Percentiles rank a stretch among this genome's conserved stretches.
Evolutionary conservation across 2,329 filamentous ascomycete genomes (phyloP).

Genomic region (Cordyceps tenuipes): DNA sequence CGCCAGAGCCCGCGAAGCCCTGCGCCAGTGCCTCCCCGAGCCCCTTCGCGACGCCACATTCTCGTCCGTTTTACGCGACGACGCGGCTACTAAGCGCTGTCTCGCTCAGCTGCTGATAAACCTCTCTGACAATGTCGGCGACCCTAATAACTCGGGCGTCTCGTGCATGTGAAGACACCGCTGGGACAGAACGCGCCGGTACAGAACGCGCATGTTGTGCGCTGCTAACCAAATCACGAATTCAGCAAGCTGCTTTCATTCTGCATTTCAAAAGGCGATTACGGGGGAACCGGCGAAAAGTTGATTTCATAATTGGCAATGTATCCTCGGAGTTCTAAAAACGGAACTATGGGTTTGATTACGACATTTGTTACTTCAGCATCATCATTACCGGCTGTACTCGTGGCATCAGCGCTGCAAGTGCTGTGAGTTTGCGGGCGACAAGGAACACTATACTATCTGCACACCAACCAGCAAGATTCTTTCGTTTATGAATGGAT

Average conservation of each 20-base stretch:
- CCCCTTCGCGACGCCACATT: slow-evolving; percentile 98
- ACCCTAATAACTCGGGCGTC: slow-evolving; percentile 29
- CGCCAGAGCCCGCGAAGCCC: slow-evolving; percentile 84
- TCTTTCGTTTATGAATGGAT: background rate
- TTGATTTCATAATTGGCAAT: slow-evolving; percentile 1
- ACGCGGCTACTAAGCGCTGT: slow-evolving; percentile 95
- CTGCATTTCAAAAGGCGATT: slow-evolving; percentile 6
- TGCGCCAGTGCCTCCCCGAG: slow-evolving; percentile 92
- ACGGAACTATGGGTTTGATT: background rate
- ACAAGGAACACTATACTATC: background rate
- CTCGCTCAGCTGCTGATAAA: slow-evolving; percentile 96
- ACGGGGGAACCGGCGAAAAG: slow-evolving; percentile 6
- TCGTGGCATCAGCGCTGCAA: background rate
- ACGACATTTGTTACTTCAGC: slow-evolving; percentile 5
- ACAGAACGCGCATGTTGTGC: background rate
- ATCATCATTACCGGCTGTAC: background rate
- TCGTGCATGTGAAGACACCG: slow-evolving; percentile 23
- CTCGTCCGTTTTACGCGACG: slow-evolving; percentile 89
- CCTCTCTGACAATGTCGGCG: slow-evolving; percentile 76
- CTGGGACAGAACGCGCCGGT: background rate
- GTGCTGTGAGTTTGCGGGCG: background rate
- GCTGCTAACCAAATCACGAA: background rate
- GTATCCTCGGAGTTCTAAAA: background rate
- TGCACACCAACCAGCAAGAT: background rate
- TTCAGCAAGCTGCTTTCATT: background rate